Evolutionary conservation across 2,329 filamentous ascomycete species (phyloP), one percentile per base, ranked within the genome.

Genomic region (Decorospora gaudefroyi): DNA sequence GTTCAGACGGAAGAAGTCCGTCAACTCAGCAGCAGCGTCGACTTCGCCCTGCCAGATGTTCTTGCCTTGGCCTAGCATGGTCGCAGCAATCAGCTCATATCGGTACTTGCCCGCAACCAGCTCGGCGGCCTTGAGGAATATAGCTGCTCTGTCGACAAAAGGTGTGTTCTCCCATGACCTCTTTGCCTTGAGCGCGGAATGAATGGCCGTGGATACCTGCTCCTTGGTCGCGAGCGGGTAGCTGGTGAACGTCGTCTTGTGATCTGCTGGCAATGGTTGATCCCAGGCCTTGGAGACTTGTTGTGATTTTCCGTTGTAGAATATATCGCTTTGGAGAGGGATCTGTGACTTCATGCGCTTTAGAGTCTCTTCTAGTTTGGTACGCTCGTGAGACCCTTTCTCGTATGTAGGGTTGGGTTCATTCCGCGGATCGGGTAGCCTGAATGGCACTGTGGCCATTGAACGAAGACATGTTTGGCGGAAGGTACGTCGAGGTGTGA

Each of bases 11-110:
- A 96, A 78, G 74, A 96, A 96, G 71, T 97, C 92, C 55, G 83
- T 85, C 61, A 95, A 74, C 78, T 97, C 92, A 13, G 92, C 92
- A 13, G 91, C 91, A 29, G 90, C 82, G 71, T 96, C 92, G 53
- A 96, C 96, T 78, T 97, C 92, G 13, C 91, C 92, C 74, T 97
- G 92, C 90, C 90, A 96, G 30, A 88, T 90, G 71, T 96, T 96
- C 82, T 96, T 96, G 62, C 92, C 92, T 74, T 97, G 92, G 44
- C 92, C 92, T 23, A 95, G 78, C 83, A 96, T 96, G 13, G 92
- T 96, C 31, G 90, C 84, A 6, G 92, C 91, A 85, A 96, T 95
- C 60, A 97, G 81, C 45, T 96, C 89, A 74, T 95, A 96, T 64
- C 92, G 83, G 75, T 97, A 96, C 76, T 96, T 96, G 11, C 81